Base-by-base conservation (phyloP, 352 stramenopile species). In the Globisporangium uncinulatum region DNA sequence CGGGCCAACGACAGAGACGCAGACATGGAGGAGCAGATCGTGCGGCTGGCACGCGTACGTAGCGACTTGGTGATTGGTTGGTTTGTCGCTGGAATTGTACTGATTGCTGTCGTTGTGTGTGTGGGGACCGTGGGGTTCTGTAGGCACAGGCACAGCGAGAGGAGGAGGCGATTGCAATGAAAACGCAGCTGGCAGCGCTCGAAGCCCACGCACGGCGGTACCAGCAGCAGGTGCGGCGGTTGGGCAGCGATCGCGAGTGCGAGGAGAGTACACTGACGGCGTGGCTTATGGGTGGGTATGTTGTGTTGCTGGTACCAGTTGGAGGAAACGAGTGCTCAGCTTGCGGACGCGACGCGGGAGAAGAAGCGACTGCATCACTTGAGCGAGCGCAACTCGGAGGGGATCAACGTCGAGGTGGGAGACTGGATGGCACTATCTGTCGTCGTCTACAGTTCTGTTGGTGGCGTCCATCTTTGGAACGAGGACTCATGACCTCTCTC, bases 311-410 rank as follows among this genome's bases (percentile, higher is more conserved):
- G 83, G 67, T 87, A 83, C 43, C n/a, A n/a, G n/a, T n/a, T n/a
- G n/a, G 76, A 89, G 61, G 76, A 87, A 48, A 72, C 71, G 20
- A 56, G 63, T n/a, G 68, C 62, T 10, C 46, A 78, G 39, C 61
- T 87, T 14, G 71, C 86, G 56, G 71, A 84, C 31, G 63, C 69
- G n/a, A 80, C 69, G 19, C 66, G 67, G 39, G 71, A 87, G 61
- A 85, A 86, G 57, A 74, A 82, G 53, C 73, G 67, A 7, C 54
- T 87, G 13, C 70, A 86, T 47, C 68, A 82, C 31, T 56, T 86
- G 14, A 70, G 59, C 37, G 66, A 79, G 20, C 62, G 61, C 29
- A 71, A 74, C 20, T 59, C 66, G 0, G 63, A 77, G 34, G 66
- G 67, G 2, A 59, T 92, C 17, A 92, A 89, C 62, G 67, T 85